Conservation (phyloP, 768 basidiomycete species). For the Lentinula aciculospora region DNA sequence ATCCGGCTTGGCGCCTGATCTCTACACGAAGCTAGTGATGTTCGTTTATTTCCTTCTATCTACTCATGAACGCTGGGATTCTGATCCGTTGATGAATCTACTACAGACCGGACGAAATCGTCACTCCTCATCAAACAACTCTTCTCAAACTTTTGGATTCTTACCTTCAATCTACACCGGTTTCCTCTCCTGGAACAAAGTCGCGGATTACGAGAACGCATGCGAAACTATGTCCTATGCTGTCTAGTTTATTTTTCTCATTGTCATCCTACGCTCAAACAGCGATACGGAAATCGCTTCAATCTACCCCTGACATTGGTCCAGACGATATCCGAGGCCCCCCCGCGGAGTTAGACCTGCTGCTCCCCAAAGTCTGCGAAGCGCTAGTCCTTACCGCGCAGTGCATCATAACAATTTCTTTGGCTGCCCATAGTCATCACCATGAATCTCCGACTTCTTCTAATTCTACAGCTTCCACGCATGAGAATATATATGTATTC, state of each 20-base stretch:
- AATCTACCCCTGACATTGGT: constrained; percentile 5
- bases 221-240: constrained; percentile 45
- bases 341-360: constrained; percentile 51
- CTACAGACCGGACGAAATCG: constrained; percentile 57
- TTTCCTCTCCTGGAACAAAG: constrained; percentile 18
- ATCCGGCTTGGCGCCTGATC: constrained; percentile 46
- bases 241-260: constrained; percentile 57
- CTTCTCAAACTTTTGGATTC: constrained; percentile 85
- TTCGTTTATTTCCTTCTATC: constrained; percentile 30
- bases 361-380: constrained; percentile 76
- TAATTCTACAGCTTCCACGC: constrained; percentile 11
- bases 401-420: constrained; percentile 60
- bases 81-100: constrained; percentile 6
- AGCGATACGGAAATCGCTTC: constrained; percentile 45
- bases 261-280: constrained; percentile 53
- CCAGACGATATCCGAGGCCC: not conserved
- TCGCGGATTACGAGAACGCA: constrained; percentile 30
- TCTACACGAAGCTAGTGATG: constrained; percentile 61
- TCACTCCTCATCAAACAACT: constrained; percentile 83
- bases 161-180: constrained; percentile 57
- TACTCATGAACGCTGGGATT: constrained; percentile 9
- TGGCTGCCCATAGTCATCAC: constrained; percentile 36
- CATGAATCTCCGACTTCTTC: constrained; percentile 9
- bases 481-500: constrained; percentile 29
- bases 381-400: constrained; percentile 75